Conservation (phyloP, 257 asterid species). For the Jacaranda mimosifolia region DNA sequence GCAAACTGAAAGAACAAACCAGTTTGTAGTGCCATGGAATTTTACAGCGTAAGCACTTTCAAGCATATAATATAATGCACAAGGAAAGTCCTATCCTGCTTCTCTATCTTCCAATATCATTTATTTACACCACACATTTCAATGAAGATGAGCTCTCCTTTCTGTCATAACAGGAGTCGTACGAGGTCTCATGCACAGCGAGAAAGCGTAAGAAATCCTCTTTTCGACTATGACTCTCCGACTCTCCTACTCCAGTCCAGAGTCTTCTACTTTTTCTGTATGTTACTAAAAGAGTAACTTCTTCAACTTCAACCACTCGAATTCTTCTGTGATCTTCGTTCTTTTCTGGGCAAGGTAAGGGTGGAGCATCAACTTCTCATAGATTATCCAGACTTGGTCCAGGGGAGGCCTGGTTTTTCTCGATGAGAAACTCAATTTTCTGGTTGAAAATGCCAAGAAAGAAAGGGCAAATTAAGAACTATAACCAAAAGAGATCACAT, state of each 20-base stretch:
- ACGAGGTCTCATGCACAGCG: too few species aligned
- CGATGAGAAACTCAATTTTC: constrained; percentile 74
- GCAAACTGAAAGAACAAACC: background rate
- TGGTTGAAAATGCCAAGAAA: constrained; percentile 39
- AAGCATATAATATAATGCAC: background rate
- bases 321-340: background rate
- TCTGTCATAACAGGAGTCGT: too few species aligned
- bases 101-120: background rate
- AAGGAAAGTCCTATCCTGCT: background rate
- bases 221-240: too few species aligned
- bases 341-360: background rate
- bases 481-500: background rate
- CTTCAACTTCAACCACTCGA: too few species aligned
- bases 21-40: too few species aligned
- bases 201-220: too few species aligned
- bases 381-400: constrained; percentile 37
- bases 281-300: too few species aligned
- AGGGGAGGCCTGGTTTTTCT: constrained; percentile 51
- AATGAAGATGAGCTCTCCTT: too few species aligned
- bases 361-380: constrained; percentile 1
- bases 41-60: background rate
- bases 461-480: background rate
- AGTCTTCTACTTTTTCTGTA: too few species aligned
- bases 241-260: too few species aligned
- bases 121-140: constrained; percentile 10